Conservation (phyloP, 768 basidiomycete species). For the Udeniomyces megalosporus region DNA sequence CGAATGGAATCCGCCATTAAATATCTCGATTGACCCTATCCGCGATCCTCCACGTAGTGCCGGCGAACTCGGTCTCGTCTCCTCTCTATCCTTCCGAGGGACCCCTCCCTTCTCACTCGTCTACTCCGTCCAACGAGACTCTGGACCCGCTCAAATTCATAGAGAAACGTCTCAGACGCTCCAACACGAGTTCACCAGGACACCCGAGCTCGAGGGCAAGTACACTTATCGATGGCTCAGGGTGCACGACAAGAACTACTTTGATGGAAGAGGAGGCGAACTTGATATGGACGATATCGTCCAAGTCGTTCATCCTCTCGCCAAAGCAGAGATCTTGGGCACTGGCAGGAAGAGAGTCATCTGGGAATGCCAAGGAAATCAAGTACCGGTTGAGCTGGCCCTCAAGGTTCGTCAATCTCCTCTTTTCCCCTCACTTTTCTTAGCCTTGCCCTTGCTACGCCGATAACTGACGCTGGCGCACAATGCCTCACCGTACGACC, state of each 20-base stretch:
- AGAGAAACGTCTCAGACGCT: constrained; percentile 47
- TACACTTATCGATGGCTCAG: constrained; percentile 68
- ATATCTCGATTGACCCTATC: background rate
- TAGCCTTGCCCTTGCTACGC: too few relatives aligned
- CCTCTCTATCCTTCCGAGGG: constrained; percentile 69
- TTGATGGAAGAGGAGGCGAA: constrained; percentile 28
- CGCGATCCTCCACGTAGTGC: constrained; percentile 20
- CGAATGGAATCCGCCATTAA: background rate
- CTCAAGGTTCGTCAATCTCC: constrained; percentile 41
- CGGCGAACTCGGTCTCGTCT: constrained; percentile 72
- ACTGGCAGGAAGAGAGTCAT: constrained; percentile 1
- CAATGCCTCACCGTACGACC: background rate
- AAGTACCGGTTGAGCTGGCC: constrained; percentile 61
- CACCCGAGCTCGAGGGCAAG: constrained; percentile 76
- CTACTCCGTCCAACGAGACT: constrained; percentile 40
- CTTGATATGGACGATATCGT: constrained; percentile 37
- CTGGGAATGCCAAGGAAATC: constrained; percentile 9
- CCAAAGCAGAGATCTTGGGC: constrained; percentile 50
- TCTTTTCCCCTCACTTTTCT: background rate
- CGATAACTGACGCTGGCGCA: background rate
- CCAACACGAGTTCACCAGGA: constrained; percentile 56
- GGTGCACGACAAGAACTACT: constrained; percentile 72
- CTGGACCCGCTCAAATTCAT: background rate
- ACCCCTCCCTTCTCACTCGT: constrained; percentile 74
- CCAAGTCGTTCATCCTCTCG: constrained; percentile 77